phyloP scores from a whole-genome alignment of 225 moss, liverwort and hornwort genomes.

The Bryum argenteum region DNA sequence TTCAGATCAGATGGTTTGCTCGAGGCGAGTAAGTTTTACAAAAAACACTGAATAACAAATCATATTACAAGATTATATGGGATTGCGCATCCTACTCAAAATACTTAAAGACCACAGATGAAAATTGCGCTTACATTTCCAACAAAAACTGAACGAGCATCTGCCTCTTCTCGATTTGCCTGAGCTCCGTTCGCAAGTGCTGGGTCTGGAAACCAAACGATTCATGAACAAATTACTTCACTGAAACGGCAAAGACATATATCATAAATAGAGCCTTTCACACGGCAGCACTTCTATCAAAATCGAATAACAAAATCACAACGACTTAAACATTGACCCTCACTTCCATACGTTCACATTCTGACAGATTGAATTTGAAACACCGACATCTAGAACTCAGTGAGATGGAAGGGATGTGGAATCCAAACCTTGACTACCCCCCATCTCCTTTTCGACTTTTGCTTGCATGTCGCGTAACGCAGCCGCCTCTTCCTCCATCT shows the following conservation, averaged over 20 bases:
- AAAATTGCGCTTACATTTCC: conserved; percentile 68
- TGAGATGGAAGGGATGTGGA: background rate
- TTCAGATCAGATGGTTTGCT: background rate
- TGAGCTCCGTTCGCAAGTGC: conserved; percentile 77
- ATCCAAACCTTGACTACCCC: conserved; percentile 55
- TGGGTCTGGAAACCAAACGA: conserved; percentile 53
- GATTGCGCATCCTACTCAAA: background rate
- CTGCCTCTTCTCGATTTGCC: conserved; percentile 91
- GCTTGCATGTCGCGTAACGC: conserved; percentile 55
- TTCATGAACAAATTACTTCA: conserved; percentile 1
- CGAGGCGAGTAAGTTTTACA: no score
- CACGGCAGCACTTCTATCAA: background rate
- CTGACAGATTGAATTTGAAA: conserved; percentile 5
- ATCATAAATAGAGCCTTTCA: background rate
- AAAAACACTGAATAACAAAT: conserved; percentile 11
- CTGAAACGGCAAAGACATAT: background rate
- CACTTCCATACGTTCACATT: conserved; percentile 8
- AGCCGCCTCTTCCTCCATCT: conserved; percentile 55
- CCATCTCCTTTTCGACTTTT: conserved; percentile 54
- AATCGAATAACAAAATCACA: conserved; percentile 2
- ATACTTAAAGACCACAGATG: background rate
- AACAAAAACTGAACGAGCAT: conserved; percentile 93
- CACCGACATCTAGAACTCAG: background rate
- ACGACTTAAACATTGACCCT: conserved; percentile 3
- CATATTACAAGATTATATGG: conserved; percentile 1